Evolutionary conservation across 2,329 filamentous ascomycete genomes (phyloP).

Genomic region (Purpureocillium takamizusanense): DNA sequence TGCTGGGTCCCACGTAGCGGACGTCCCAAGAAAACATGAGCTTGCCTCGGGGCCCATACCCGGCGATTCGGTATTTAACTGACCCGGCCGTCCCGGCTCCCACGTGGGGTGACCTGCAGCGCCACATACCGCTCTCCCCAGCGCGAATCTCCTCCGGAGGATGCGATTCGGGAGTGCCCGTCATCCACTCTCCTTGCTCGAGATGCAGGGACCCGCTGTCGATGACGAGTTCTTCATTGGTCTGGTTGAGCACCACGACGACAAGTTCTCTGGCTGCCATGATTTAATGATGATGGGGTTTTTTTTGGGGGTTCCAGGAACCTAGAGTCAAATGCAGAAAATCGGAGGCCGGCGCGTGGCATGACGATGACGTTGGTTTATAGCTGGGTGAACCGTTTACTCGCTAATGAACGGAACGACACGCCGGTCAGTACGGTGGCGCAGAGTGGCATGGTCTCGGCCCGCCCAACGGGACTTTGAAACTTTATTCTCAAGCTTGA

Average conservation of each 20-base stretch:
- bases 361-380: too few relatives aligned
- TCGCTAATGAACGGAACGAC: too few relatives aligned
- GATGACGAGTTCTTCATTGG: slow-evolving; percentile 2
- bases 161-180: slow-evolving; percentile 1
- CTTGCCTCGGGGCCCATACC: background rate
- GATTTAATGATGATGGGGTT: background rate
- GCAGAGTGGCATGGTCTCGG: too few relatives aligned
- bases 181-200: slow-evolving; percentile 3
- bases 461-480: too few relatives aligned
- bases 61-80: slow-evolving; percentile 1
- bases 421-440: too few relatives aligned
- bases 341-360: too few relatives aligned
- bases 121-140: slow-evolving; percentile 4
- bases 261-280: slow-evolving; percentile 1
- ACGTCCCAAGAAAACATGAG: slow-evolving; percentile 1
- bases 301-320: too few relatives aligned
- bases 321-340: too few relatives aligned
- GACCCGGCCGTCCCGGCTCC: background rate
- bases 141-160: slow-evolving; percentile 1
- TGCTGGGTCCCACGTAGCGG: slow-evolving; percentile 1
- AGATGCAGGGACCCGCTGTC: background rate
- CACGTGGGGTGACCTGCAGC: slow-evolving; percentile 1
- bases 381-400: too few relatives aligned
- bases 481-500: too few relatives aligned
- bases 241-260: slow-evolving; percentile 2